phyloP scores from a whole-genome alignment of 257 asterid genomes.

The Fraxinus pennsylvanica region DNA sequence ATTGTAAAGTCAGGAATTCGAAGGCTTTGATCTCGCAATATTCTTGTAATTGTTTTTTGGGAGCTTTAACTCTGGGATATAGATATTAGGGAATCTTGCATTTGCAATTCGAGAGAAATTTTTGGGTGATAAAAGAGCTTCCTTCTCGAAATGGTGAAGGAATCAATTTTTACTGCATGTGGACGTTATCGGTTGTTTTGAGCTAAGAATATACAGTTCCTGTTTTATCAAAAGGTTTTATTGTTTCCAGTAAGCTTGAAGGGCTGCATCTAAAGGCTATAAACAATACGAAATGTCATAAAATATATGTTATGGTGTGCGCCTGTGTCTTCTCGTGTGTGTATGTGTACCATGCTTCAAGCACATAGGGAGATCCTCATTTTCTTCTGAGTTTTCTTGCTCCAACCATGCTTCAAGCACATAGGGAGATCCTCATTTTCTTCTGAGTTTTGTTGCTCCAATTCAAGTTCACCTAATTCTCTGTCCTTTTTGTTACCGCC shows the following conservation, averaged over 20 bases:
- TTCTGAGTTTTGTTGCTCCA: background rate
- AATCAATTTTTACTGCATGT: background rate
- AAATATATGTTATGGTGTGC: background rate
- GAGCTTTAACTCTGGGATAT: background rate
- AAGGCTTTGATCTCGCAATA: background rate
- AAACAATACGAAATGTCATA: background rate
- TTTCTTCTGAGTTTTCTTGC: background rate
- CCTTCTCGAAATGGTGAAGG: background rate
- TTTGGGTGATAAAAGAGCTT: background rate
- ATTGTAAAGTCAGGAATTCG: background rate
- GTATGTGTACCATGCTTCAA: background rate
- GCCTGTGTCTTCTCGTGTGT: background rate
- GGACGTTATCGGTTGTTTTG: background rate
- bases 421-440: background rate
- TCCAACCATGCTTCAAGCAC: background rate
- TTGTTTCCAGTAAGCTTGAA: background rate
- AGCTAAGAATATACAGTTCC: background rate
- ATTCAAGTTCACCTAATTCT: background rate
- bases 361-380: too few relatives aligned
- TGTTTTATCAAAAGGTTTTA: background rate
- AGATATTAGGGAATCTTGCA: background rate
- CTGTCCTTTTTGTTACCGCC: background rate
- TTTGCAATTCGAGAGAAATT: background rate
- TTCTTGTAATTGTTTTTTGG: slow-evolving; percentile 2
- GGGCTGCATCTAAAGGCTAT: background rate